Conservation (phyloP, 768 basidiomycete genomes). For the Suillus plorans region DNA sequence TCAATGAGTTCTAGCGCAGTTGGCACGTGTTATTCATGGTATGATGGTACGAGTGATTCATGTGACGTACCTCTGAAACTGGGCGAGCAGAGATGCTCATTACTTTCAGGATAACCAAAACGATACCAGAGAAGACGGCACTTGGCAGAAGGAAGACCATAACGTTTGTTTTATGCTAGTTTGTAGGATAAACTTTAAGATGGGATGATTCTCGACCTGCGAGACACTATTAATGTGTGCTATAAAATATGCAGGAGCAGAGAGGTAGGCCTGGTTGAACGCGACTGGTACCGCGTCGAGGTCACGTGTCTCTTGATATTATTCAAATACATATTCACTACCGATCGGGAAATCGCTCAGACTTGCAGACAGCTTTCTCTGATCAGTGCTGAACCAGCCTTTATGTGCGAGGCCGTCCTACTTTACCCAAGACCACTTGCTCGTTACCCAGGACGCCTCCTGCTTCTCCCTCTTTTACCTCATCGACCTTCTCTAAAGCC, state of each 20-base stretch:
- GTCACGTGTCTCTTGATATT: constrained; percentile 2
- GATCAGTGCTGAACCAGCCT: constrained; percentile 1
- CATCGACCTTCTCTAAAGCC: constrained; percentile 47
- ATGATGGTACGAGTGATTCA: neutral
- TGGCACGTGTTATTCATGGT: neutral
- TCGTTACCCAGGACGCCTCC: constrained; percentile 52
- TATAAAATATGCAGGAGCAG: neutral
- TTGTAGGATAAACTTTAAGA: neutral
- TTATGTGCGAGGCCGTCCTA: constrained; percentile 44
- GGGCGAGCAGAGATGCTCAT: neutral
- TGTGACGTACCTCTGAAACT: neutral
- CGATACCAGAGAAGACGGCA: neutral
- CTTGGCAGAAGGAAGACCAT: neutral
- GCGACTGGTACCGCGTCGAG: neutral
- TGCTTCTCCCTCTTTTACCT: constrained; percentile 71
- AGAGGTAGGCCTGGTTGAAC: neutral
- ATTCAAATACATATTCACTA: too few species aligned
- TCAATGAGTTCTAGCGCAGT: neutral
- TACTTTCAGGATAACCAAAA: neutral
- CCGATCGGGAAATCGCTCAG: neutral
- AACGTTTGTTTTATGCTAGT: neutral
- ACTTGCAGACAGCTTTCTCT: neutral
- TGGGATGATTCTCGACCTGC: neutral
- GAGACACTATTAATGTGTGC: neutral
- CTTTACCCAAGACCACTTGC: constrained; percentile 71